Conservation (phyloP, 192 early-diverging fungal species). For the Phycomyces blakesleeanus region DNA sequence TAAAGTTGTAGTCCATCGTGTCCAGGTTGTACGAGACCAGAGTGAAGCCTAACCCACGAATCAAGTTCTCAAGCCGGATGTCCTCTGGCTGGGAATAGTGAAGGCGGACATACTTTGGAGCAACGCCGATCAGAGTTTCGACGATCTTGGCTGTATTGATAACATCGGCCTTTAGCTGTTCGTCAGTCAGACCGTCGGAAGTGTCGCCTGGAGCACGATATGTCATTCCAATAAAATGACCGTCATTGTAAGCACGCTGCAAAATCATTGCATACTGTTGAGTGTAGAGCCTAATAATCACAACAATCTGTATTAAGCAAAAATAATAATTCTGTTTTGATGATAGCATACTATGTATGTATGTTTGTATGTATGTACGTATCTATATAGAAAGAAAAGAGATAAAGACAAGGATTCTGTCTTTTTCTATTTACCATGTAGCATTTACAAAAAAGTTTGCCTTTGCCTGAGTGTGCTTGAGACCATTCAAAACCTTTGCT, state of each 20-base stretch:
- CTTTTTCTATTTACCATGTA: conserved; percentile 44
- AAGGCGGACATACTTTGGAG: conserved; percentile 48
- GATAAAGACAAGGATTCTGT: too few relatives aligned
- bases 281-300: conserved; percentile 43
- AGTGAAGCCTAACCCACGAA: conserved; percentile 41
- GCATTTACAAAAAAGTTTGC: conserved; percentile 52
- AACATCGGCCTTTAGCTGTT: conserved; percentile 41
- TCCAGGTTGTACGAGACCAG: conserved; percentile 49
- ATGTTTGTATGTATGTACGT: too few relatives aligned
- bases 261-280: conserved; percentile 50
- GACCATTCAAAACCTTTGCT: conserved; percentile 45
- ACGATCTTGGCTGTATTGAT: conserved; percentile 43
- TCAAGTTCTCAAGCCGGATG: conserved; percentile 37
- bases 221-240: conserved; percentile 55
- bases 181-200: conserved; percentile 37
- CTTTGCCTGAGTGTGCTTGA: conserved; percentile 45
- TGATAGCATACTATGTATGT: too few relatives aligned
- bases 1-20: conserved; percentile 45
- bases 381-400: too few relatives aligned
- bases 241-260: conserved; percentile 50
- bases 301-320: too few relatives aligned
- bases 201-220: conserved; percentile 49
- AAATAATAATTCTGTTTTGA: too few relatives aligned
- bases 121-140: conserved; percentile 41
- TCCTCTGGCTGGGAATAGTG: conserved; percentile 42